These are phyloP conservation scores for Vigna trinervia DNA, from an alignment of 306 rosid genomes.

Conservation along the genomic window DNA sequence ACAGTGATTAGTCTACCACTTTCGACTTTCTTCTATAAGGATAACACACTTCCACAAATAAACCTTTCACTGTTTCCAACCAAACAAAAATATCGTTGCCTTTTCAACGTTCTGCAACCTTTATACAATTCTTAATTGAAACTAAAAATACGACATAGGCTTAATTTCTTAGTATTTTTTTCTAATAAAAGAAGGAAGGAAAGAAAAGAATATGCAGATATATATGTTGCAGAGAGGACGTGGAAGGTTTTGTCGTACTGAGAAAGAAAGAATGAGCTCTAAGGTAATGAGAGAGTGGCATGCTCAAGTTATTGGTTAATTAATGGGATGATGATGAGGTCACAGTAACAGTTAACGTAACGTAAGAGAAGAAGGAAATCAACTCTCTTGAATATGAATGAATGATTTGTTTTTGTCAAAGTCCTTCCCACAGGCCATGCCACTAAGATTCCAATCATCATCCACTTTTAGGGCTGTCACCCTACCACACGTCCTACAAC, in stretches of 20 bases:
- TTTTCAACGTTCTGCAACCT: no score
- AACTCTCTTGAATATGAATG: conserved; percentile 9
- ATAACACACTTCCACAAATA: background rate
- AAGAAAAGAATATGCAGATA: background rate
- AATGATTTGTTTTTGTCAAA: background rate
- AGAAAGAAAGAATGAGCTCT: background rate
- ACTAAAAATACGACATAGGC: background rate
- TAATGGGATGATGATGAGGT: background rate
- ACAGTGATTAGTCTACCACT: background rate
- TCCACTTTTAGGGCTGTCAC: conserved; percentile 5
- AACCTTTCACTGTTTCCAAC: background rate
- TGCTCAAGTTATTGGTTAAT: background rate
- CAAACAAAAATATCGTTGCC: background rate
- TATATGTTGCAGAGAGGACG: background rate
- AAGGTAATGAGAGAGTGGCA: background rate
- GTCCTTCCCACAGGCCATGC: conserved; percentile 12
- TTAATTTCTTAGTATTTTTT: conserved; percentile 8
- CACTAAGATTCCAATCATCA: conserved; percentile 12
- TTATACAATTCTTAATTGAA: background rate
- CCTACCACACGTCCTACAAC: background rate
- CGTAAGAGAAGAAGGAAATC: conserved; percentile 29
- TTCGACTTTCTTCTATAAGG: background rate
- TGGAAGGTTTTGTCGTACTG: background rate
- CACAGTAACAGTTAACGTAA: conserved; percentile 17
- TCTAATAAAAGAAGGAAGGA: background rate